Percentiles rank a stretch among this genome's conserved stretches.
These are phyloP conservation scores for Annulohypoxylon stygium DNA, from an alignment of 495 filamentous ascomycete genomes.

Conservation along the genomic window DNA sequence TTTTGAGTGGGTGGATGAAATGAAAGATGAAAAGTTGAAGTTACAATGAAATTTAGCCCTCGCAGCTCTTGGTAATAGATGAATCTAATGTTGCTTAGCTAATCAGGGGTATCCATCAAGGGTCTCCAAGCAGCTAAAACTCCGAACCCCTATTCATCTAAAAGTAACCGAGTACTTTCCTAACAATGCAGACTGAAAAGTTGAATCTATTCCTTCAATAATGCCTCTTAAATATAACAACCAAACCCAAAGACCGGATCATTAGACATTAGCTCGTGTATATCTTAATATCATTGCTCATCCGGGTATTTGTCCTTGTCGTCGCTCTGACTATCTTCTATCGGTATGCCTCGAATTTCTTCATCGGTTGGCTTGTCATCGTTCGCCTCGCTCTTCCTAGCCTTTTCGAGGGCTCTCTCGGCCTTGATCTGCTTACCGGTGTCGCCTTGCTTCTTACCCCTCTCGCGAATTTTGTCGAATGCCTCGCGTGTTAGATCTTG, in stretches of 20 bases:
- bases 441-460: conserved; percentile 67
- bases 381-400: conserved; percentile 46
- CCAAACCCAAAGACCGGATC: conserved; percentile 5
- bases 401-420: conserved; percentile 47
- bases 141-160: neutral
- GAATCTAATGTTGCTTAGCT: neutral
- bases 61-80: neutral
- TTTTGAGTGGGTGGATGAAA: neutral
- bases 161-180: neutral
- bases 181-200: neutral
- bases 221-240: neutral
- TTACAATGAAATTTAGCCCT: neutral
- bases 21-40: neutral
- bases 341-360: conserved; percentile 38
- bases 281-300: conserved; percentile 21
- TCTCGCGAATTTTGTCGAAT: conserved; percentile 71
- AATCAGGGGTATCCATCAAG: neutral
- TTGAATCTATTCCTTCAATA: neutral
- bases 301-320: conserved; percentile 33
- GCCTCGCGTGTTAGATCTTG: conserved; percentile 80
- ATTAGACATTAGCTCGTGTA: conserved; percentile 32
- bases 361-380: conserved; percentile 33
- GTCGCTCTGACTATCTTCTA: conserved; percentile 17
- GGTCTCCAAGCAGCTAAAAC: neutral
- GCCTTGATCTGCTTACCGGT: conserved; percentile 62